Percentiles rank a stretch among this genome's conserved stretches.
Conservation (phyloP, 495 filamentous ascomycete species). For the Podospora anserina region DNA sequence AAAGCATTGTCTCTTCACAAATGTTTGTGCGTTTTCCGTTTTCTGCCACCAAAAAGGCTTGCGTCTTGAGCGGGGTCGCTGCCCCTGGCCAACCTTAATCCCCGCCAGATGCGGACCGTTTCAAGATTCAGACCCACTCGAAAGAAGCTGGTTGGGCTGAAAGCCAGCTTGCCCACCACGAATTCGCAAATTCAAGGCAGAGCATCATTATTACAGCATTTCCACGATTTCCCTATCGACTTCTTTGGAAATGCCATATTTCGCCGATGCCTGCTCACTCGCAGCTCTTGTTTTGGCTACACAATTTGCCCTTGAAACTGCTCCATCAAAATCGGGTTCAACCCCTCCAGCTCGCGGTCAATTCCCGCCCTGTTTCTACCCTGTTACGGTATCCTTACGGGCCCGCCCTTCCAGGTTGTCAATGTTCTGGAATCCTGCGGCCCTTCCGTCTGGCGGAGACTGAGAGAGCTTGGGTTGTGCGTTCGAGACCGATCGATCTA, state of each 20-base stretch:
- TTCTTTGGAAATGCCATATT: background rate
- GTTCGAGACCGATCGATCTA: slow-evolving; percentile 4
- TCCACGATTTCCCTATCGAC: background rate
- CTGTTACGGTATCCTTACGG: background rate
- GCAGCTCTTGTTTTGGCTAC: background rate
- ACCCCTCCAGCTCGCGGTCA: background rate
- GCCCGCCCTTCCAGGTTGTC: background rate
- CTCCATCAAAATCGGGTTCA: background rate
- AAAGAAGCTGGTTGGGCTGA: background rate
- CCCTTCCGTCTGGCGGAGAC: too few relatives aligned
- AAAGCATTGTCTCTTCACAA: background rate
- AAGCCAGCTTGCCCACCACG: background rate
- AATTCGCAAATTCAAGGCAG: background rate
- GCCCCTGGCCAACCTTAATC: slow-evolving; percentile 5
- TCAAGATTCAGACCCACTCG: slow-evolving; percentile 7
- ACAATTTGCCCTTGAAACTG: background rate
- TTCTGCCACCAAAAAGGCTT: background rate
- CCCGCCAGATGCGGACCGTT: slow-evolving; percentile 11
- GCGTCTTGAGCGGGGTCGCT: background rate
- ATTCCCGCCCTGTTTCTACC: background rate
- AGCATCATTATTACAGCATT: background rate
- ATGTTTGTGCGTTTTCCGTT: background rate
- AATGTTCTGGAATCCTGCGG: background rate
- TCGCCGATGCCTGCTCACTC: background rate
- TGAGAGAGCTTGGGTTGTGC: background rate